Conservation (phyloP, 345 rosid genomes). For the Pelargonium nanum region DNA sequence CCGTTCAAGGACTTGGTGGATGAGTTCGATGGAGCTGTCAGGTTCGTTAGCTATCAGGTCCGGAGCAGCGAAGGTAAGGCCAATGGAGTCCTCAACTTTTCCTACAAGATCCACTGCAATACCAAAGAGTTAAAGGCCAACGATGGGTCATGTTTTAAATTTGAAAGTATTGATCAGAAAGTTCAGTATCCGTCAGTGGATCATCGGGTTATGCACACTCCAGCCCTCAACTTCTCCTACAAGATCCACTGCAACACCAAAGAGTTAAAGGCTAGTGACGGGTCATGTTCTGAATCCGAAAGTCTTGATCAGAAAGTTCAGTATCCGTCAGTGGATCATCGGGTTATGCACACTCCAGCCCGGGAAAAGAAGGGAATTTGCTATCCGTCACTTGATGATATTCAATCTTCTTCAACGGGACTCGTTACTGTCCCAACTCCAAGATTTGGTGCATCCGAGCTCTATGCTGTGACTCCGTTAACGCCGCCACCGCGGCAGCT, state of each 20-base stretch:
- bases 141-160: neutral
- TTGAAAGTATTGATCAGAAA: conserved; percentile 1
- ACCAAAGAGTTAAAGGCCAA: neutral
- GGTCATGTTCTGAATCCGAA: neutral
- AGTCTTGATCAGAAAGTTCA: conserved; percentile 5
- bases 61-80: conserved; percentile 22
- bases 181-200: conserved; percentile 8
- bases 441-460: neutral
- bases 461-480: conserved; percentile 5
- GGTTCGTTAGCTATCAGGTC: conserved; percentile 26
- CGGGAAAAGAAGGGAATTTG: neutral
- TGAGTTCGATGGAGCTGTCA: conserved; percentile 23
- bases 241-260: conserved; percentile 11
- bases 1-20: conserved; percentile 28
- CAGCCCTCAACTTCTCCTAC: conserved; percentile 10
- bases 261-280: neutral
- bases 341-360: neutral
- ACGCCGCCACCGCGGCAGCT: neutral
- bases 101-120: conserved; percentile 18
- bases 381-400: conserved; percentile 9
- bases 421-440: conserved; percentile 5
- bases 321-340: conserved; percentile 8
- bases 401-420: neutral
- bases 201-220: neutral
- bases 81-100: conserved; percentile 36